Percentiles rank a stretch among this genome's conserved stretches.
Conservation (phyloP, 345 rosid genomes). For the Murraya koenigii region DNA sequence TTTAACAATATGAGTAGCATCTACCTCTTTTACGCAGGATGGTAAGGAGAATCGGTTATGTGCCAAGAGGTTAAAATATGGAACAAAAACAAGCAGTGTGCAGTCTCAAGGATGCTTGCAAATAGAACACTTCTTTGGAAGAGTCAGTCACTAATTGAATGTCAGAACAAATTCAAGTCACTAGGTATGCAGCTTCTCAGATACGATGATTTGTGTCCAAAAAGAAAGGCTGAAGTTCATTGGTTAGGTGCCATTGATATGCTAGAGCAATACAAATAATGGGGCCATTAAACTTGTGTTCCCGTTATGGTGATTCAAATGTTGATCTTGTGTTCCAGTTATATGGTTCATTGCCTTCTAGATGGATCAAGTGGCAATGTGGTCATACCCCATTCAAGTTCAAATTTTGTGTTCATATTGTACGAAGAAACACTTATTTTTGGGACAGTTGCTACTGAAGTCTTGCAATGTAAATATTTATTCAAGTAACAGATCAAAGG, state of each 20-base stretch:
- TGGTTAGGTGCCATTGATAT: not conserved
- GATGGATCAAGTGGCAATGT: not conserved
- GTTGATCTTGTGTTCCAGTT: not conserved
- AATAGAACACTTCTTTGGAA: conserved; percentile 88
- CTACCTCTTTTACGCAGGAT: conserved; percentile 36
- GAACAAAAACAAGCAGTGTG: conserved; percentile 39
- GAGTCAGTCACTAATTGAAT: conserved; percentile 35
- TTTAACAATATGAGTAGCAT: not conserved
- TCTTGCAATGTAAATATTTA: not conserved
- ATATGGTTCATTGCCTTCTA: not conserved
- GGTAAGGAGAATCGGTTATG: conserved; percentile 33
- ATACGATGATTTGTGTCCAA: not conserved
- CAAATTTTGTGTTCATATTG: not conserved
- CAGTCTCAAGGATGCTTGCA: conserved; percentile 70
- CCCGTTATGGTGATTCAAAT: too few species aligned
- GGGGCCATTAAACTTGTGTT: not conserved
- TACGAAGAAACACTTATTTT: not conserved
- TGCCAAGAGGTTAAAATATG: conserved; percentile 62
- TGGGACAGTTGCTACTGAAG: not conserved
- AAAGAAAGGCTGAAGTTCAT: not conserved
- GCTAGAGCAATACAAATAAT: not conserved
- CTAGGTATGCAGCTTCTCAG: not conserved
- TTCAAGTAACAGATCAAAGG: not conserved
- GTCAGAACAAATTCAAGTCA: not conserved
- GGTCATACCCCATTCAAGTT: not conserved